Conservation (phyloP, 2,329 filamentous ascomycete genomes). For the Arthrobotrys sphaeroides region DNA sequence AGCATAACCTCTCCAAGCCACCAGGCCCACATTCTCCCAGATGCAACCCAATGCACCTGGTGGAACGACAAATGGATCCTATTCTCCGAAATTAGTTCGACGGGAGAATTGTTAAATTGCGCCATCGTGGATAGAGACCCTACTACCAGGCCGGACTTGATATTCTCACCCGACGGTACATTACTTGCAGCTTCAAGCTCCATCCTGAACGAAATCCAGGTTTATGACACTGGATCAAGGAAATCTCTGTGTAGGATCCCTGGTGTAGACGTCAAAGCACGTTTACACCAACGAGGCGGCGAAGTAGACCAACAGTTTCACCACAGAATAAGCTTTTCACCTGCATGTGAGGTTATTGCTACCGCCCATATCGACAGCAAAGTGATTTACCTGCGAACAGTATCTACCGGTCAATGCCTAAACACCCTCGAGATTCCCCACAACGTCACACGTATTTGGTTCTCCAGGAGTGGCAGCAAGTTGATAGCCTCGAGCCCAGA, state of each 20-base stretch:
- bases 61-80: not conserved
- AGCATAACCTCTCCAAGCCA: not conserved
- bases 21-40: not conserved
- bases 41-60: not conserved
- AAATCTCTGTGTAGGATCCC: not conserved
- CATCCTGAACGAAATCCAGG: not conserved
- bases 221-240: not conserved
- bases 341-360: not conserved
- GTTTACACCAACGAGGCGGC: no score
- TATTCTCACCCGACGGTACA: not conserved
- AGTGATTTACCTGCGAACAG: not conserved
- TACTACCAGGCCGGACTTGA: not conserved
- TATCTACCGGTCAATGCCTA: not conserved
- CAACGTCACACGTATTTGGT: not conserved
- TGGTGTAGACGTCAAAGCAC: no score
- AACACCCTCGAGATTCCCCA: not conserved
- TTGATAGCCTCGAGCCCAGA: no score
- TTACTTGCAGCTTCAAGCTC: not conserved
- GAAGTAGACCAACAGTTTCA: not conserved
- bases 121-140: not conserved
- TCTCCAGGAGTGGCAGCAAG: not conserved
- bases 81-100: not conserved
- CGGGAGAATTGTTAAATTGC: not conserved
- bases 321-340: not conserved
- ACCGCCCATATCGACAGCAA: not conserved